Evolutionary conservation across 2,329 filamentous ascomycete genomes (phyloP), one percentile per base, ranked within the genome.

Genomic region (Blastomyces silverae): DNA sequence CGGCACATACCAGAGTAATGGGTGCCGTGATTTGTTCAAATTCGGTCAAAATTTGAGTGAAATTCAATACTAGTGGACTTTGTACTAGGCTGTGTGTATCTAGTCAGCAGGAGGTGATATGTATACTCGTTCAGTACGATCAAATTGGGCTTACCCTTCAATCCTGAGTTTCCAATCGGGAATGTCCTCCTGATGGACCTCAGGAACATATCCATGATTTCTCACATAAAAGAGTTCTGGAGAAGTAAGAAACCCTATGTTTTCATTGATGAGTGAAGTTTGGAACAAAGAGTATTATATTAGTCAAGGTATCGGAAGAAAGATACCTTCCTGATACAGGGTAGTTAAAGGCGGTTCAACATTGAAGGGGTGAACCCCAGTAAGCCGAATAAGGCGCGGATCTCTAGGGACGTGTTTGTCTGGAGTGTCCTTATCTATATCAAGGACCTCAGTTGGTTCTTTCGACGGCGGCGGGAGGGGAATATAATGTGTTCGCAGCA

Each of bases 311-410:
- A 25, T 58, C 5, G 11, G 37, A 39, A 58, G n/a, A 58, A 13
- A 56, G 52, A 64, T 70, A 76, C 74, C 78, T 72, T 87, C 81
- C 65, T 93, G 84, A 76, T 87, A 96, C 0, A 96, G 80, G 20
- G 87, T 86, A 64, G 85, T 90, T 10, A 97, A 78, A 0, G 92
- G 92, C 11, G 92, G 84, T 77, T 97, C 92, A 60, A 90, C 88
- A 71, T 97, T 97, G 80, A 95, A 96, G 0, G 92, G 92, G 75
- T 96, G 92, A 6, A 90, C 84, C 31, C 92, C 92, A 13, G 92
- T 97, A 17, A 97, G 80, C 61, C 92, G 85, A 68, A 97, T 94
- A 20, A 97, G 81, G 52, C 92, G 84, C 0, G 89, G 82, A 77
- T 96, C 92, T 74, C 92, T 83, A 28, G 87, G 83, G 25, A 97